Percentiles rank a stretch among this genome's conserved stretches.
phyloP scores from a whole-genome alignment of 1,284 basidiomycete species.

The Phlebopus sp. region DNA sequence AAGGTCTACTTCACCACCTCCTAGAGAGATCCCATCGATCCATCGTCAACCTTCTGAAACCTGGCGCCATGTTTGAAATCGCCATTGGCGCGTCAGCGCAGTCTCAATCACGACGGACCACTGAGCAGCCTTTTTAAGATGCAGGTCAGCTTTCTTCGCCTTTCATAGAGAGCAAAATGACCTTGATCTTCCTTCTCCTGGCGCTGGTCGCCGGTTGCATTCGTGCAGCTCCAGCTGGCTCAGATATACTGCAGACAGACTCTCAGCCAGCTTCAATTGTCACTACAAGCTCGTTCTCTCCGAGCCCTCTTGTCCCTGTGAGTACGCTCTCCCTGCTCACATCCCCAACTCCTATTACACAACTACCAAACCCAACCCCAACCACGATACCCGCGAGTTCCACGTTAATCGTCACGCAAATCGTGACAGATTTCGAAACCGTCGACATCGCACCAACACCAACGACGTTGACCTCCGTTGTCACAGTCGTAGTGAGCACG shows the following conservation, averaged over 20 bases:
- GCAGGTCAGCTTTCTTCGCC: not conserved
- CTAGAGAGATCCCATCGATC: no score
- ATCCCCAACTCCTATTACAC: not conserved
- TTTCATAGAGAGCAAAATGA: conserved; percentile 10
- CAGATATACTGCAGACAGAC: conserved; percentile 1
- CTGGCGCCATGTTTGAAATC: conserved; percentile 4
- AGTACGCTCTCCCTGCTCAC: not conserved
- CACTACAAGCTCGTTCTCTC: not conserved
- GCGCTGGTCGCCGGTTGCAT: conserved; percentile 18
- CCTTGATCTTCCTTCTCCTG: conserved; percentile 6
- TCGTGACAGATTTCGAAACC: conserved; percentile 9
- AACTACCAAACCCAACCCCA: not conserved
- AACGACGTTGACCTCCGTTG: conserved; percentile 13
- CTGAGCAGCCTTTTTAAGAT: no score
- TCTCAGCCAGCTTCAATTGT: not conserved
- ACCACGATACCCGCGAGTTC: not conserved
- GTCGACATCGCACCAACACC: conserved; percentile 3
- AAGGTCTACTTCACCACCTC: no score
- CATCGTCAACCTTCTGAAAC: no score
- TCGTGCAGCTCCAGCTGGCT: conserved; percentile 12
- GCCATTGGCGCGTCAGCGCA: no score
- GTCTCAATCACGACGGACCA: no score
- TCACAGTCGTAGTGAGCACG: conserved; percentile 26
- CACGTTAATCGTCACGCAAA: conserved; percentile 7
- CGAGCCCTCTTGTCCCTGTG: not conserved